phyloP scores from a whole-genome alignment of 2,329 filamentous ascomycete species.

The Xylaria sp. region DNA sequence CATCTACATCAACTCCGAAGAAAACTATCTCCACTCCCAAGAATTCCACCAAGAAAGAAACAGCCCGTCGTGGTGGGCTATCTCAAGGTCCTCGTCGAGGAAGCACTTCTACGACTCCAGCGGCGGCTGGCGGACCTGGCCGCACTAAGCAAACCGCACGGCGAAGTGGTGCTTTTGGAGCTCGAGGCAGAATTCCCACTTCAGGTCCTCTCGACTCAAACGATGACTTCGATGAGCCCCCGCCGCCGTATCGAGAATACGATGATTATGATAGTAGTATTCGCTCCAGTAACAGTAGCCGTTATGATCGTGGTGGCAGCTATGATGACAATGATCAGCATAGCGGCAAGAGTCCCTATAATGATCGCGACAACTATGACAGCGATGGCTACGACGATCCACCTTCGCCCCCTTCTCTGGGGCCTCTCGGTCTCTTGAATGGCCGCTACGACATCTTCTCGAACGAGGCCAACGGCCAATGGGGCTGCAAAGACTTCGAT shows the following conservation, averaged over 20 bases:
- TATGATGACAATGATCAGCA: neutral
- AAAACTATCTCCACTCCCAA: conserved; percentile 18
- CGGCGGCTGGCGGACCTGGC: neutral
- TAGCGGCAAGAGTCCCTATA: neutral
- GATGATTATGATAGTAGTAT: conserved; percentile 29
- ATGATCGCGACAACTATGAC: conserved; percentile 11
- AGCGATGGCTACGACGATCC: conserved; percentile 30
- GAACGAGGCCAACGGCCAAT: conserved; percentile 43
- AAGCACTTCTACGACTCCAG: conserved; percentile 7
- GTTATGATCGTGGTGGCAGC: conserved; percentile 33
- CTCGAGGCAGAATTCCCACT: conserved; percentile 42
- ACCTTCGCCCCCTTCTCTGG: conserved; percentile 37
- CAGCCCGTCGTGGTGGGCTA: conserved; percentile 42
- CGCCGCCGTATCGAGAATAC: conserved; percentile 42
- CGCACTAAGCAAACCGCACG: conserved; percentile 44
- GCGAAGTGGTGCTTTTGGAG: conserved; percentile 43
- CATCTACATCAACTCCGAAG: conserved; percentile 26
- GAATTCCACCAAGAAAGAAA: conserved; percentile 36
- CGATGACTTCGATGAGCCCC: conserved; percentile 38
- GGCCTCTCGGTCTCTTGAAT: conserved; percentile 55
- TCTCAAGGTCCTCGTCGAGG: conserved; percentile 37
- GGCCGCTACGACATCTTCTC: conserved; percentile 57
- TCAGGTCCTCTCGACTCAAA: neutral
- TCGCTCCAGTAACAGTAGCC: neutral
- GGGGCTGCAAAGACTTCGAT: conserved; percentile 46